phyloP scores from a whole-genome alignment of 129 eudicot species.

The Daucus carota region DNA sequence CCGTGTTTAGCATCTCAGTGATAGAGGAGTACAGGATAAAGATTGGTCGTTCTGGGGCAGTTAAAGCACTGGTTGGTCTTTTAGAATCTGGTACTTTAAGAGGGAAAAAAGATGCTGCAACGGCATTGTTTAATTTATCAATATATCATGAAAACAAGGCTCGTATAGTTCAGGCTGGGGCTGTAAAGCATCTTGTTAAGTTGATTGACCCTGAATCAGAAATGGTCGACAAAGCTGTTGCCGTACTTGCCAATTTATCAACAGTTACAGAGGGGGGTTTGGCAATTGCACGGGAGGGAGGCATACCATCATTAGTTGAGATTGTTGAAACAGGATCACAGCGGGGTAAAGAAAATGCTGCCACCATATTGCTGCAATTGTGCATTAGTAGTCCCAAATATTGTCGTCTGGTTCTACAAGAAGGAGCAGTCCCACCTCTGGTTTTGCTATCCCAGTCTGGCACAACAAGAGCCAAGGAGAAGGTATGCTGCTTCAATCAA shows the following conservation, averaged over 20 bases:
- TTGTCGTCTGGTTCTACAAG: constrained; percentile 85
- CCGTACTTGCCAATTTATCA: constrained; percentile 72
- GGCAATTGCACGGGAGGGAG: constrained; percentile 70
- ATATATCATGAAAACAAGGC: constrained; percentile 93
- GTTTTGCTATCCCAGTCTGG: constrained; percentile 90
- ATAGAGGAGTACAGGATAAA: constrained; percentile 69
- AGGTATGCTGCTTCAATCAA: constrained; percentile 35
- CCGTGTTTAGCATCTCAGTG: constrained; percentile 74
- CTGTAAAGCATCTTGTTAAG: constrained; percentile 57
- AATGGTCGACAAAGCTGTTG: constrained; percentile 86
- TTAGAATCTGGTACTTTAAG: constrained; percentile 56
- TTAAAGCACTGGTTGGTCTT: constrained; percentile 73
- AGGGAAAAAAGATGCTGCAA: constrained; percentile 95
- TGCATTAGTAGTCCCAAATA: constrained; percentile 67
- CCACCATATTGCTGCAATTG: constrained; percentile 67
- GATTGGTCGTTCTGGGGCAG: constrained; percentile 86
- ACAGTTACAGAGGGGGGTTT: constrained; percentile 64
- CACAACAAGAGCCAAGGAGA: constrained; percentile 83
- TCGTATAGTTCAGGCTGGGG: constrained; percentile 84
- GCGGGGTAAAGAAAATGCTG: constrained; percentile 90
- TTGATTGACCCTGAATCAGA: constrained; percentile 60
- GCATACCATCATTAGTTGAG: constrained; percentile 81
- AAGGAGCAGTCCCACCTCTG: constrained; percentile 96
- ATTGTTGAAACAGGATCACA: constrained; percentile 74
- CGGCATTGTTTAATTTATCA: constrained; percentile 82